Evolutionary conservation across 108 stramenopile genomes (phyloP).

Genomic region (Nannochloropsis granulata): DNA sequence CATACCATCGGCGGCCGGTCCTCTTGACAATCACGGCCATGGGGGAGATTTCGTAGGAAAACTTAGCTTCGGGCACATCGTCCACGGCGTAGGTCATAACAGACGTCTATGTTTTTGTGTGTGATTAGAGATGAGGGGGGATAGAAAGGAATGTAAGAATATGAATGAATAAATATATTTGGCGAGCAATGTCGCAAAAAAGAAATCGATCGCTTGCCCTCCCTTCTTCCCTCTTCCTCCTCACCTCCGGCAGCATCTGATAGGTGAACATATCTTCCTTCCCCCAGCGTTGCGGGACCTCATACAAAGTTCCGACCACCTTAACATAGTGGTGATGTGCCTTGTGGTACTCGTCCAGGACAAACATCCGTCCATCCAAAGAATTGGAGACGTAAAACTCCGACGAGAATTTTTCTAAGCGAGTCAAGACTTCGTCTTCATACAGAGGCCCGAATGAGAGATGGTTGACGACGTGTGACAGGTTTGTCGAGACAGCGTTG

Average conservation of each 20-base stretch:
- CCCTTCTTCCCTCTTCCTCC: neutral
- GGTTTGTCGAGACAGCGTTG: constrained; percentile 53
- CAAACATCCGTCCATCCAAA: constrained; percentile 63
- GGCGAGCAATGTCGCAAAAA: no score
- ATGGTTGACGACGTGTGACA: constrained; percentile 67
- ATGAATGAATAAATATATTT: no score
- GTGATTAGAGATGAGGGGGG: no score
- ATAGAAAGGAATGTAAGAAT: no score
- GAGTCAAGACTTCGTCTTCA: neutral
- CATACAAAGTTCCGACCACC: constrained; percentile 25
- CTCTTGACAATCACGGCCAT: constrained; percentile 31
- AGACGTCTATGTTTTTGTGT: neutral
- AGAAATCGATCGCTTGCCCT: neutral
- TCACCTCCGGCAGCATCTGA: neutral
- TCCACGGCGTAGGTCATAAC: neutral
- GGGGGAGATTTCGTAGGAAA: constrained; percentile 38
- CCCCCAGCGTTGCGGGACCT: neutral
- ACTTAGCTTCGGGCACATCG: constrained; percentile 28
- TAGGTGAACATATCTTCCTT: neutral
- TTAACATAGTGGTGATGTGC: constrained; percentile 89
- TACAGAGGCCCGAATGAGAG: constrained; percentile 52
- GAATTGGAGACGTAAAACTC: constrained; percentile 31
- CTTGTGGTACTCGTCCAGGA: constrained; percentile 53
- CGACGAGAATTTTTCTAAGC: constrained; percentile 23
- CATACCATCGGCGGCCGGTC: constrained; percentile 54